phyloP scores from a whole-genome alignment of 371 early-diverging fungal species.

The Thermomucor indicae-seudaticae region DNA sequence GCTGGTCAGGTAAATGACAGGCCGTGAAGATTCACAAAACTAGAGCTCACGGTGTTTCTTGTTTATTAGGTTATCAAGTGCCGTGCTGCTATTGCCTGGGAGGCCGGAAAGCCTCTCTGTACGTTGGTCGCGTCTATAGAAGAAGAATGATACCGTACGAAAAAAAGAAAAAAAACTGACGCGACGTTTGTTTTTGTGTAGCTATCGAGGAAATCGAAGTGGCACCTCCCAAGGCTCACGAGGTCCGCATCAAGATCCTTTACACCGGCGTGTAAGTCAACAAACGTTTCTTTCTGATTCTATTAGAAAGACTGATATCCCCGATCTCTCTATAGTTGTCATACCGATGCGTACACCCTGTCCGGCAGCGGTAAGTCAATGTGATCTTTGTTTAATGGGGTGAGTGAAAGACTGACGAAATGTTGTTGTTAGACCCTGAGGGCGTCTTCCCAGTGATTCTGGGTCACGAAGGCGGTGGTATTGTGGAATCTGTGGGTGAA shows the following conservation, averaged over 20 bases:
- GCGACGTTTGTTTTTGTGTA: constrained; percentile 16
- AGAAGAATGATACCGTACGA: not conserved
- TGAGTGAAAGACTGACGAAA: not conserved
- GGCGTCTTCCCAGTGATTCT: constrained; percentile 91
- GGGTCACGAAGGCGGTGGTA: constrained; percentile 95
- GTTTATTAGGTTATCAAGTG: constrained; percentile 73
- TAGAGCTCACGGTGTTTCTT: not conserved
- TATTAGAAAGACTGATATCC: not conserved
- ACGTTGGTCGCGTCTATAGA: constrained; percentile 23
- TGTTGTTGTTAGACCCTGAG: constrained; percentile 64
- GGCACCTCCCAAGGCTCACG: constrained; percentile 90
- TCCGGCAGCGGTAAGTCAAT: constrained; percentile 72
- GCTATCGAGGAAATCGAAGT: constrained; percentile 91
- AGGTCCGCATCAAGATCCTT: constrained; percentile 91
- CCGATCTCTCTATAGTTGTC: constrained; percentile 51
- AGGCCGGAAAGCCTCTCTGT: constrained; percentile 87
- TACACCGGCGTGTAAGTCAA: constrained; percentile 80
- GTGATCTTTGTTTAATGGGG: no score
- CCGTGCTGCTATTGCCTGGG: constrained; percentile 96
- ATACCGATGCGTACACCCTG: constrained; percentile 93
- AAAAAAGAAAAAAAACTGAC: not conserved
- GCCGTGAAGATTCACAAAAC: not conserved
- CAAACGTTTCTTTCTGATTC: not conserved
- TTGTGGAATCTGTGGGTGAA: constrained; percentile 96
- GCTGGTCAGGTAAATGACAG: constrained; percentile 35